Base-by-base conservation (phyloP, 345 rosid genomes). In the Boechera retrofracta region DNA sequence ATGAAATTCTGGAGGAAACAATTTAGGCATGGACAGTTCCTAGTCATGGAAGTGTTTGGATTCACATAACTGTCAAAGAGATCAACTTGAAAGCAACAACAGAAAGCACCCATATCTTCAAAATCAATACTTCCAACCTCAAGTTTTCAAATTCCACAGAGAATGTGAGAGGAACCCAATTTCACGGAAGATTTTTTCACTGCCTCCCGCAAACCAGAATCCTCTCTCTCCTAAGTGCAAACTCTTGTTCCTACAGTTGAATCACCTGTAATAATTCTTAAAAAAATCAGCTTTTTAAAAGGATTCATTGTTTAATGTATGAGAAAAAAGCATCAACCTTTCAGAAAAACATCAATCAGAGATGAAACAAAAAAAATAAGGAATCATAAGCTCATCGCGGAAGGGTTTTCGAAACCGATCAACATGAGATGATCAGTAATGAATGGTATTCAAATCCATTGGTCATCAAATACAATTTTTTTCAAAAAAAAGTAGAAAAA, bases 71-170 rank as follows among this genome's bases (percentile, higher is more conserved):
- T 91, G 83, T 91, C 96, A 61, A 85, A 81, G 70, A 88, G 88
- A 56, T 84, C 94, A 44, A 69, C 78, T 61, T 55, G 93, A 65
- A 92, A 78, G 75, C 99, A 95, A 86, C 96, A 89, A 78, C 99
- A 95, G 74, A 88, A 86, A 66, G 96, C 73, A 36, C 97, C 98
- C 98, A 95, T 95, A 62, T 73, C 70, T 62, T 64, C 64, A 56
- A 68, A 44, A 32, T 31, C 36, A 54, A 42, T 63, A 62, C 71
- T 74, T 67, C 6, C 62, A 59, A 73, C 56, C 64, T 63, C 76
- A 70, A 42, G 24, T 26, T 49, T 48, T 26, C 52, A 72, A 72
- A 10, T 35, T 75, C 48, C 13, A 36, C 64, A 69, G 64, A 60
- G 29, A 45, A 47, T 31, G 78, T 68, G 79, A 79, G 82, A 79